Percentiles rank a stretch among this genome's conserved stretches.
phyloP scores from a whole-genome alignment of 1,284 basidiomycete genomes.

The Cryptococcus deneoformans region DNA sequence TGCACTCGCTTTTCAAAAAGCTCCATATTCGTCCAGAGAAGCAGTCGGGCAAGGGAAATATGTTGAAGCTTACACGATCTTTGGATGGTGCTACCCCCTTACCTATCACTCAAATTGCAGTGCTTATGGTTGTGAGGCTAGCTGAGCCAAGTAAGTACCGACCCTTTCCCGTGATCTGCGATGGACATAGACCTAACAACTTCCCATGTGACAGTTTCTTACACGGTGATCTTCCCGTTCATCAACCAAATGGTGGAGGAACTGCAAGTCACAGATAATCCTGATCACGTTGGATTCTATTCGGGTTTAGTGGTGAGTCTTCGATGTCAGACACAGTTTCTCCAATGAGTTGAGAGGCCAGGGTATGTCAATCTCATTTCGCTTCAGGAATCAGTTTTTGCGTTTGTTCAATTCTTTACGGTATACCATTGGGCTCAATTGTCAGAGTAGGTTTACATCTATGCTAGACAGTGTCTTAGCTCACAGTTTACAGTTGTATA shows the following conservation, averaged over 20 bases:
- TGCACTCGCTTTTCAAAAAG: neutral
- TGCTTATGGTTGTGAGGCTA: slow-evolving; percentile 38
- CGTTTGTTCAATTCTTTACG: slow-evolving; percentile 46
- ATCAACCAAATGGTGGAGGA: slow-evolving; percentile 51
- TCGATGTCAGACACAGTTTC: neutral
- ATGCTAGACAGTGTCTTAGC: neutral
- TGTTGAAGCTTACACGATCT: neutral
- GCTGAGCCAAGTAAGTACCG: slow-evolving; percentile 35
- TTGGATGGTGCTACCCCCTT: slow-evolving; percentile 19
- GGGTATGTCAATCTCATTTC: neutral
- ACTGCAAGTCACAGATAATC: slow-evolving; percentile 47
- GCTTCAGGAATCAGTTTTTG: slow-evolving; percentile 41
- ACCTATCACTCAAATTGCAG: slow-evolving; percentile 32
- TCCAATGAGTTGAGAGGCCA: neutral
- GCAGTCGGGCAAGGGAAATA: neutral
- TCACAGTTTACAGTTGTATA: slow-evolving; percentile 22
- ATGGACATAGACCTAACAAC: neutral
- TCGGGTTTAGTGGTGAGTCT: slow-evolving; percentile 40
- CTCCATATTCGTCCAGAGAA: neutral
- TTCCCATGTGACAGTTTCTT: neutral
- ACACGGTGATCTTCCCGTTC: slow-evolving; percentile 53
- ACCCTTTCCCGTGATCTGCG: neutral
- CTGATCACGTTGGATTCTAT: slow-evolving; percentile 47
- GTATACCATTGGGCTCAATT: slow-evolving; percentile 49
- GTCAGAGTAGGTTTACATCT: slow-evolving; percentile 29